phyloP scores from a whole-genome alignment of 345 rosid species.

The Psidium friedrichsthalianum region DNA sequence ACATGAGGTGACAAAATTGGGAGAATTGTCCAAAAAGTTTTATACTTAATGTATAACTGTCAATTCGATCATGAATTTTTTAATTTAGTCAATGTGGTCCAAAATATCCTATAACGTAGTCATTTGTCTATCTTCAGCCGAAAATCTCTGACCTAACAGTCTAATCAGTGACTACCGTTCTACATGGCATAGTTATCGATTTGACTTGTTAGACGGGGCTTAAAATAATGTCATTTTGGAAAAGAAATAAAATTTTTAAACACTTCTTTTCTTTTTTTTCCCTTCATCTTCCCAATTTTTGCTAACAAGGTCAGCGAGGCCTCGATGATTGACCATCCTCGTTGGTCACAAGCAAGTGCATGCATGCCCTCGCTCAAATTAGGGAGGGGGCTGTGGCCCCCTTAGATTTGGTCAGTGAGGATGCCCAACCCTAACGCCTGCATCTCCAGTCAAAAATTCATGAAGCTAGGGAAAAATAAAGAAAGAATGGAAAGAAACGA shows the following conservation, averaged over 20 bases:
- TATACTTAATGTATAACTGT: accelerated
- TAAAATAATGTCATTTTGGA: background rate
- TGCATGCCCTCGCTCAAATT: background rate
- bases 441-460: background rate
- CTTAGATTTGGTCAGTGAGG: background rate
- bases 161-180: accelerated
- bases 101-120: background rate
- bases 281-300: background rate
- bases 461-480: background rate
- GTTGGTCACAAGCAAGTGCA: background rate
- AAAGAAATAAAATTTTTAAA: too few species aligned
- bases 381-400: accelerated
- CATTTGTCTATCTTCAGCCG: accelerated
- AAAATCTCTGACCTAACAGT: accelerated
- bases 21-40: background rate
- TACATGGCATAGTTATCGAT: accelerated
- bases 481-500: background rate
- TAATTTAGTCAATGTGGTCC: background rate
- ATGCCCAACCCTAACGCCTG: too few species aligned
- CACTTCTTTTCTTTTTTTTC: background rate
- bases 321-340: background rate
- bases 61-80: background rate
- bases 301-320: background rate
- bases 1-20: background rate
- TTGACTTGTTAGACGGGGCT: background rate